These are phyloP conservation scores for Phytophthora sojae DNA, from an alignment of 352 stramenopile genomes.

Conservation along the genomic window DNA sequence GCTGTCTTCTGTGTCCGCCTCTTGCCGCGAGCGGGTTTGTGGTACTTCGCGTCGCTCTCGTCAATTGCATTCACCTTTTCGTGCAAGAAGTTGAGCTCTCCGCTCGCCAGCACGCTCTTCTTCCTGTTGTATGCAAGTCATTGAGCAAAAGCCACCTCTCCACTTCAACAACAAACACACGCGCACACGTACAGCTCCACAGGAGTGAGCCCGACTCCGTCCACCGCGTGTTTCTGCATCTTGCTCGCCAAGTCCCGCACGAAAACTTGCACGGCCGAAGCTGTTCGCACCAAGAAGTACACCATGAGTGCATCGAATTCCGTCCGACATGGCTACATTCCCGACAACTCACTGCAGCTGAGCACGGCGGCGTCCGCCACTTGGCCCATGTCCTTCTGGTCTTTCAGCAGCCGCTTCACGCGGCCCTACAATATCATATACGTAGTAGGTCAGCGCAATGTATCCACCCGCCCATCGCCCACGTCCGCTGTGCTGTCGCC, in stretches of 20 bases:
- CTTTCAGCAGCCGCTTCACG: constrained; percentile 72
- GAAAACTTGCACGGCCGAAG: constrained; percentile 65
- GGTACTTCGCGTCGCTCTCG: constrained; percentile 68
- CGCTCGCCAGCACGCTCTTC: constrained; percentile 50
- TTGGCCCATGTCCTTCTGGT: constrained; percentile 80
- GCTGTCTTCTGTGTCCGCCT: constrained; percentile 27
- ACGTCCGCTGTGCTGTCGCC: background rate
- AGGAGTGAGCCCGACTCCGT: constrained; percentile 47
- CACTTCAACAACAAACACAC: constrained; percentile 2
- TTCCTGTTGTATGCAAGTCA: constrained; percentile 46
- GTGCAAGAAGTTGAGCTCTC: constrained; percentile 62
- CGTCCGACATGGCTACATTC: constrained; percentile 5
- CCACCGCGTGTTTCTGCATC: constrained; percentile 41
- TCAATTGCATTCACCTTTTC: constrained; percentile 63
- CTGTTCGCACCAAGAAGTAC: constrained; percentile 30
- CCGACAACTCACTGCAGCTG: constrained; percentile 44
- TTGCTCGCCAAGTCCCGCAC: constrained; percentile 63
- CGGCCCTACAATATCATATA: constrained; percentile 40
- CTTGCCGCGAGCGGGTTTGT: constrained; percentile 42
- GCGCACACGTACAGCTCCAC: constrained; percentile 67
- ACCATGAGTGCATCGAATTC: background rate
- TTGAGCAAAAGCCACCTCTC: background rate
- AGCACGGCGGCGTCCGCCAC: constrained; percentile 59
- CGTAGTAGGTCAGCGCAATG: constrained; percentile 8
- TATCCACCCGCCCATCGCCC: background rate